phyloP scores from a whole-genome alignment of 805 yeast species.

The Metschnikowia chrysomelidarum region DNA sequence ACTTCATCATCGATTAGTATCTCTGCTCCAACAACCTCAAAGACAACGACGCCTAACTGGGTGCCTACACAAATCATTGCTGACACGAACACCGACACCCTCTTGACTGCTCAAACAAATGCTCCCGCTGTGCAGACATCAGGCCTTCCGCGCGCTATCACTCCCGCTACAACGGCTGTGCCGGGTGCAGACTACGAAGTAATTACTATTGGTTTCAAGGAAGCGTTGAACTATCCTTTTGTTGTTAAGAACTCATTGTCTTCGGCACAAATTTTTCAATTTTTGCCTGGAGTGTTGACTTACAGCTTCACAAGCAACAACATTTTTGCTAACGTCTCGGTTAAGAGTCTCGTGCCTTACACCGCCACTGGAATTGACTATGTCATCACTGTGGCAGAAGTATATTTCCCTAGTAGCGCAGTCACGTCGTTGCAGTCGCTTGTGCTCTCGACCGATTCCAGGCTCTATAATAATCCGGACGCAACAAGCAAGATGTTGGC shows the following conservation, averaged over 20 bases:
- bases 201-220: conserved; percentile 75
- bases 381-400: conserved; percentile 84
- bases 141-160: conserved; percentile 73
- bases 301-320: conserved; percentile 51
- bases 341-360: conserved; percentile 74
- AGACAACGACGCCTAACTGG: conserved; percentile 26
- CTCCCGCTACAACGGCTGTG: conserved; percentile 56
- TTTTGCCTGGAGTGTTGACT: conserved; percentile 70
- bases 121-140: conserved; percentile 30
- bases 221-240: conserved; percentile 79
- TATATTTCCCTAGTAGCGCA: conserved; percentile 65
- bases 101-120: conserved; percentile 6
- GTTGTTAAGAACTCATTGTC: conserved; percentile 70
- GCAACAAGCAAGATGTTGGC: conserved; percentile 58
- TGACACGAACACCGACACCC: conserved; percentile 19
- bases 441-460: conserved; percentile 52
- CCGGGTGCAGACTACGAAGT: conserved; percentile 48
- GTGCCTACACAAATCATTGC: conserved; percentile 36
- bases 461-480: conserved; percentile 58
- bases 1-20: conserved; percentile 1
- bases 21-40: conserved; percentile 5
- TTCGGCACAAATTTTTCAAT: conserved; percentile 82
- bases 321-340: conserved; percentile 44
- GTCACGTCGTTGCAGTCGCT: conserved; percentile 49
- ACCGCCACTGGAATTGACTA: conserved; percentile 52